Base-by-base conservation (phyloP, 768 basidiomycete genomes). In the Termitomyces sp. region DNA sequence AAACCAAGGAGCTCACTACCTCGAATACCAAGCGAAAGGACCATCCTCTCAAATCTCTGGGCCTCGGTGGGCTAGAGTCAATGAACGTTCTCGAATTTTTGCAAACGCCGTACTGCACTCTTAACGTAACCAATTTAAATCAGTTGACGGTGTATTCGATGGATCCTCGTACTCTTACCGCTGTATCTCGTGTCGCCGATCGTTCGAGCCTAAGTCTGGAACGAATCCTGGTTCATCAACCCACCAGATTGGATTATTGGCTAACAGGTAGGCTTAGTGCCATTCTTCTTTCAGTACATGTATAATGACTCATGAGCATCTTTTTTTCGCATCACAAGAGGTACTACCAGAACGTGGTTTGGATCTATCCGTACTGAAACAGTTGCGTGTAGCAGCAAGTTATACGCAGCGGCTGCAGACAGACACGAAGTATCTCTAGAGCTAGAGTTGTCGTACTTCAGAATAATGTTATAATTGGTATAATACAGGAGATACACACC, bases 61-160 rank as follows among this genome's bases (percentile, higher is more conserved):
- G 56, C 39, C 24, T 57, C 12, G 56, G 56, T 18, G 56, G 56
- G 16, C 37, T 39, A 16, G 56, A 57, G 33, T 57, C 56, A 20
- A 30, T 15, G 39, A 41, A 42, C 37, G 31, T 57, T 16, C 15
- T 57, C 6, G 37, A 39, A 2, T 57, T 42, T 50, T 30, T 57
- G 11, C 34, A 15, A 13, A 49, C 48, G 20, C 39, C 56, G 20
- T 42, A 57, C 30, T 57, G 48, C 20, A 6, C 30, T 15, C 48
- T 57, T 20, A 13, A 57, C n/a, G 12, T 57, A 18, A 39, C 39
- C 37, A 20, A 34, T 33, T 24, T 57, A 39, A 57, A 4, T 1
- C 47, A 48, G 27, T 24, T 57, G 7, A 46, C 44, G 12, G 27
- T 47, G 11, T 47, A 57, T 20, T 31, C 48, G 3, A n/a, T 50